A percentile compares a stretch with the other conserved stretches of the same genome.
Evolutionary conservation across 768 basidiomycete species (phyloP).

Genomic region (Termitomyces eurrhizus): DNA sequence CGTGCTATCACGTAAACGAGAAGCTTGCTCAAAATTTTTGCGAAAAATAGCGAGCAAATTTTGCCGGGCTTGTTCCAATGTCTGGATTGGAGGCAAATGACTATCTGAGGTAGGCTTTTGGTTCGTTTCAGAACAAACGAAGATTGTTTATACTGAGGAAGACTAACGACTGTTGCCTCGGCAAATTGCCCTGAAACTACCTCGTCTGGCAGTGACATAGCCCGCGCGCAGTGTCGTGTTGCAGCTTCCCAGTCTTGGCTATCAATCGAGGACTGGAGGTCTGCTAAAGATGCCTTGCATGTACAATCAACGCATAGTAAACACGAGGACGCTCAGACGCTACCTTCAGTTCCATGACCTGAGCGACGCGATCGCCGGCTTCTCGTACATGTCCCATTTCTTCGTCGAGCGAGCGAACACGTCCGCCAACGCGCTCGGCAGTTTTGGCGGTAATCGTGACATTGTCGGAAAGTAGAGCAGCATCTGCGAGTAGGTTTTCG

Average conservation of each 20-base stretch:
- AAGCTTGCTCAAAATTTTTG: conserved; percentile 79
- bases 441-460: conserved; percentile 75
- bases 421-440: conserved; percentile 87
- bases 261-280: conserved; percentile 71
- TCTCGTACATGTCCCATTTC: conserved; percentile 90
- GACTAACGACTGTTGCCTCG: conserved; percentile 77
- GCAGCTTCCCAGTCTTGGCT: conserved; percentile 95
- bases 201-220: conserved; percentile 77
- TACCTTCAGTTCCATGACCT: conserved; percentile 95
- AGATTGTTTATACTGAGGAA: neutral
- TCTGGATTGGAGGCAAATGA: conserved; percentile 82
- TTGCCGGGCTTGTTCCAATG: conserved; percentile 71
- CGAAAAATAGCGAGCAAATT: conserved; percentile 74
- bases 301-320: conserved; percentile 8
- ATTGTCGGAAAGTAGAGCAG: conserved; percentile 46
- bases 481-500: conserved; percentile 58
- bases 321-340: conserved; percentile 6
- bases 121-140: conserved; percentile 1
- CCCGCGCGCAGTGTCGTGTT: conserved; percentile 83
- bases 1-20: conserved; percentile 74
- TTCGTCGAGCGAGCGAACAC: conserved; percentile 84
- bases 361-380: conserved; percentile 86
- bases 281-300: conserved; percentile 34
- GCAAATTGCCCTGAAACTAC: conserved; percentile 85
- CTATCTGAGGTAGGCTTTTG: conserved; percentile 85